These are phyloP conservation scores for Phaffomyces antillensis DNA, from an alignment of 805 yeast genomes.

Conservation along the genomic window DNA sequence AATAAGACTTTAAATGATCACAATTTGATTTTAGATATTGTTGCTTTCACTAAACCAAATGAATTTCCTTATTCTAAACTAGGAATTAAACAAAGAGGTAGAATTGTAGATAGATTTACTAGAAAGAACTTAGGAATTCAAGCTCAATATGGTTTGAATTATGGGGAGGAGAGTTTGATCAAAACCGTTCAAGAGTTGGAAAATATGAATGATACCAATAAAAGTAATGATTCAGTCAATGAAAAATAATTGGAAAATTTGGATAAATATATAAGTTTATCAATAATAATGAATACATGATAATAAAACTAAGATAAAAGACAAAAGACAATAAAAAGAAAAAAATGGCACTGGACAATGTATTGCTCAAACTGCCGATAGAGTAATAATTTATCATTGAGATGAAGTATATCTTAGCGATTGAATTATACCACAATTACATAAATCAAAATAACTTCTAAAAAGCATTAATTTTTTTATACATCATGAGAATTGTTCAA, in stretches of 20 bases:
- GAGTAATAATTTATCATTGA: too few species aligned
- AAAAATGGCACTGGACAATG: background rate
- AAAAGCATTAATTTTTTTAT: too few species aligned
- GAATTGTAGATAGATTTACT: constrained; percentile 52
- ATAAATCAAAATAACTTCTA: too few species aligned
- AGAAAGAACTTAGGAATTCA: constrained; percentile 35
- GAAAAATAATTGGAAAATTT: too few species aligned
- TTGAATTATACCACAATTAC: too few species aligned
- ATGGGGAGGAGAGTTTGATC: constrained; percentile 60
- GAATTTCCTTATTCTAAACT: constrained; percentile 64
- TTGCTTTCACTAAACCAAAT: constrained; percentile 65
- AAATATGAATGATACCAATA: background rate
- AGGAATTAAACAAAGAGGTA: constrained; percentile 70
- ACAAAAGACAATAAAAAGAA: background rate
- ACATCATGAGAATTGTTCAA: background rate
- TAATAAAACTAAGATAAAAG: background rate
- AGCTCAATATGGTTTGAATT: constrained; percentile 49
- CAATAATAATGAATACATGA: too few species aligned
- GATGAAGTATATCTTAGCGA: too few species aligned
- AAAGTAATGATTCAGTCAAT: too few species aligned
- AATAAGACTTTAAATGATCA: constrained; percentile 74
- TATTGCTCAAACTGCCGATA: too few species aligned
- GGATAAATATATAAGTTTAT: too few species aligned
- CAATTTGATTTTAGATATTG: constrained; percentile 75
- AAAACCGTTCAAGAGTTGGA: constrained; percentile 44